A percentile compares a stretch with the other conserved stretches of the same genome.
These are phyloP conservation scores for Lipomyces yamadae DNA, from an alignment of 805 yeast species.

Conservation along the genomic window DNA sequence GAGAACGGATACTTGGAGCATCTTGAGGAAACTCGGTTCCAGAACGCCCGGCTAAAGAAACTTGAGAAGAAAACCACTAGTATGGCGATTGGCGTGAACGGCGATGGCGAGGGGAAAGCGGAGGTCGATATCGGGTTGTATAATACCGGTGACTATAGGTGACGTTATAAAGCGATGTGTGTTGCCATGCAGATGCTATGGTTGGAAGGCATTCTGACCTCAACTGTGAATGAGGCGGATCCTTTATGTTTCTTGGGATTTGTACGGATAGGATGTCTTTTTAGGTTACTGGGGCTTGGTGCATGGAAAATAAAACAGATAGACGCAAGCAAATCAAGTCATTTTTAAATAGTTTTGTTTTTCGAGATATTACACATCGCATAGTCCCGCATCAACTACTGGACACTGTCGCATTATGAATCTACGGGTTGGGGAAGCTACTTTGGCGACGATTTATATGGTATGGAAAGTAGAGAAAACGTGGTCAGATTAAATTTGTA, in stretches of 20 bases:
- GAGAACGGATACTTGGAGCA: conserved; percentile 81
- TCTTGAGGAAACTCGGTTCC: conserved; percentile 80
- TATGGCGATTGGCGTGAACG: conserved; percentile 46
- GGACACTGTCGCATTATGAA: too few species aligned
- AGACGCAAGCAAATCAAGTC: background rate
- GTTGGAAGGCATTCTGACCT: background rate
- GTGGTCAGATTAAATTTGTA: too few species aligned
- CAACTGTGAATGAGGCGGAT: background rate
- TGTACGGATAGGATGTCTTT: background rate
- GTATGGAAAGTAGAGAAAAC: too few species aligned
- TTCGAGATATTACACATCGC: background rate
- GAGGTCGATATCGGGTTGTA: conserved; percentile 71
- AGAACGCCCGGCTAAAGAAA: conserved; percentile 50
- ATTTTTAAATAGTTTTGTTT: too few species aligned
- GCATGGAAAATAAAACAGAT: background rate
- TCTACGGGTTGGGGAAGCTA: too few species aligned
- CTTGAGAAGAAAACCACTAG: conserved; percentile 53
- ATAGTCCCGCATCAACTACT: background rate
- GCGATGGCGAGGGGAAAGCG: conserved; percentile 70
- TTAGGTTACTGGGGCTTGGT: background rate
- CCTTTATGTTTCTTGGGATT: background rate
- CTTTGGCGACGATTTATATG: too few species aligned
- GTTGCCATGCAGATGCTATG: background rate
- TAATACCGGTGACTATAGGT: conserved; percentile 58
- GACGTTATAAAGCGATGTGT: background rate